Evolutionary conservation across 345 rosid genomes (phyloP), one percentile per base, ranked within the genome.

Genomic region (Populus davidiana): DNA sequence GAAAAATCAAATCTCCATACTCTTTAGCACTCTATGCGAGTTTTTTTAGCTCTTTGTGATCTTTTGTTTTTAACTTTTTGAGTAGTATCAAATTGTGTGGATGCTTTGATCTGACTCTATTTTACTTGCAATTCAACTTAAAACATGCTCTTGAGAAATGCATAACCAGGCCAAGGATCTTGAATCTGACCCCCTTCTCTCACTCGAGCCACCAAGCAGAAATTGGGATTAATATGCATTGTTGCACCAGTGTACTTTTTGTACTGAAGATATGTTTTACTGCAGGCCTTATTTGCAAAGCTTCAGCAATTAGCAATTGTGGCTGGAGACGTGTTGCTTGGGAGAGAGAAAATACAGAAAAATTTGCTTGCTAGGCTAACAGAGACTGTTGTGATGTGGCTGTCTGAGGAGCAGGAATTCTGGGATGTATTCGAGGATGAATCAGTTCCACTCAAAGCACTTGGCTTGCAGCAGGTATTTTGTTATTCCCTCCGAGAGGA

Each of bases 331-430:
- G 94, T 96, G 69, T 85, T 96, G 56, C 88, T 86, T 54, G 98
- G 95, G 62, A 96, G 86, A 87, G 99, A 93, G 79, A 96, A 92
- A 80, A 84, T 96, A 80, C 99, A 96, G 80, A 96, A 96, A 83
- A 84, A 86, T 81, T 83, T 96, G 83, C 95, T 96, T 18, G 98
- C 99, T 35, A 91, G 98, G 85, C 83, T 96, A 74, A 96, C 99
- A 1, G 99, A 96, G 83, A 96, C 98, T 18, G 97, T 96, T 72
- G 84, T 96, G 61, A 96, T 96, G 79, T 95, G 99, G 99, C 81
- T 96, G 78, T 91, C 97, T 17, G 87, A 94, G 76, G 99, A 96
- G 82, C 93, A 93, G 71, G 96, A 96, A 66, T 96, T 93, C 84
- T 96, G 99, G 99, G 87, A 90, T 68, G 92, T 90, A 61, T 92